Percentiles rank a stretch among this genome's conserved stretches.
Evolutionary conservation across 805 yeast genomes (phyloP).

Genomic region (Sungouiozyma intestinalis): DNA sequence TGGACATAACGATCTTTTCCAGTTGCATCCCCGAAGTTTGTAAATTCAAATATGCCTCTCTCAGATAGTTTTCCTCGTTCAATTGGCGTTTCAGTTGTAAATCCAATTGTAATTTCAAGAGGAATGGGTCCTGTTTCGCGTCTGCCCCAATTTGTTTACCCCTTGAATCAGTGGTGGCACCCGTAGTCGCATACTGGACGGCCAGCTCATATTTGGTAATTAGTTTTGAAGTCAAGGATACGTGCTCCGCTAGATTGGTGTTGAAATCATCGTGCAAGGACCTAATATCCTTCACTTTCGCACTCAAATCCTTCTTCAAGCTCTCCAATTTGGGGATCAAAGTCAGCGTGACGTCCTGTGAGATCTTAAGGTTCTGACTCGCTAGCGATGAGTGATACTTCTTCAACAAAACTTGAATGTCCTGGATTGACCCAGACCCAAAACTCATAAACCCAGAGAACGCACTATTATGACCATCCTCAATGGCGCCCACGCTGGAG

Average conservation of each 20-base stretch:
- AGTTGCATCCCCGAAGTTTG: constrained; percentile 55
- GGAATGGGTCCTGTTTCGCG: constrained; percentile 45
- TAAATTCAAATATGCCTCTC: constrained; percentile 52
- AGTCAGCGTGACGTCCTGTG: constrained; percentile 42
- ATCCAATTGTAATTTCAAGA: constrained; percentile 48
- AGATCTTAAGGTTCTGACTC: constrained; percentile 39
- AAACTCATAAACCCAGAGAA: constrained; percentile 49
- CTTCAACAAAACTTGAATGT: constrained; percentile 58
- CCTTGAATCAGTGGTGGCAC: constrained; percentile 25
- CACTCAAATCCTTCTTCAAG: constrained; percentile 52
- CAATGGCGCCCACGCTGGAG: neutral
- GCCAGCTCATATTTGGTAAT: constrained; percentile 35
- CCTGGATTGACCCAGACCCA: constrained; percentile 68
- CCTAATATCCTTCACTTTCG: constrained; percentile 70
- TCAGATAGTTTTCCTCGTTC: constrained; percentile 50
- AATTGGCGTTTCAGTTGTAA: constrained; percentile 49
- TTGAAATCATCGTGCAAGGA: constrained; percentile 52
- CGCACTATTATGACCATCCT: constrained; percentile 8
- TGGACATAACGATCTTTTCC: constrained; percentile 50
- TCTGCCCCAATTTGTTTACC: constrained; percentile 18
- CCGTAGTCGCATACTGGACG: constrained; percentile 18
- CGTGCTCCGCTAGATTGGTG: constrained; percentile 44
- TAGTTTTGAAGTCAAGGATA: constrained; percentile 50
- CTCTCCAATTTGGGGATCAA: constrained; percentile 48
- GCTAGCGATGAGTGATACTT: constrained; percentile 50